Base-by-base conservation (phyloP, 2,329 filamentous ascomycete genomes). In the Exserohilum turcica region DNA sequence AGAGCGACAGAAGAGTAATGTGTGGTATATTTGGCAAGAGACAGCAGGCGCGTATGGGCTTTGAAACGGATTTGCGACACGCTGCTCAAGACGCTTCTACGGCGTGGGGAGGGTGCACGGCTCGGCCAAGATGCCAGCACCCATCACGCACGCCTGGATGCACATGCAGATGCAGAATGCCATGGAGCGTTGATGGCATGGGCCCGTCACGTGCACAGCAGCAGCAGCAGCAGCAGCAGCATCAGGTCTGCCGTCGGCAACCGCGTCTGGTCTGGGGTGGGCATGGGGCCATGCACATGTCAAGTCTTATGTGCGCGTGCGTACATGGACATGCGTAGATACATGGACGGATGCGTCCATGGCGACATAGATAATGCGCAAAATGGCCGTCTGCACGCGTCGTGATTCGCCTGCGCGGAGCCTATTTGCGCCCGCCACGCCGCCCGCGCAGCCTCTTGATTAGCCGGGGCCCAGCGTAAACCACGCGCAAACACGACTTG, bases 21-120 rank as follows among this genome's bases (percentile, higher is more conserved):
- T 12, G 15, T 37, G 42, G 48, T 54, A 48, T 54, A 57, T 70
- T 63, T 63, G 57, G 59, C 59, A 57, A 51, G 58, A 38, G 54
- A 5, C 36, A 46, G 56, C 62, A 64, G 58, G 59, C 63, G 65
- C 63, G 59, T 60, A 63, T 60, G 51, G 54, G 60, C 53, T 57
- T 24, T 67, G 63, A 67, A 67, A 67, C 64, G 54, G 15, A 60
- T 57, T 57, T 67, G 64, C 60, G 58, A 67, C 62, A 61, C 48
- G 40, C 52, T 56, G 54, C 64, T 60, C 48, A 40, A 54, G 58
- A 65, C 54, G 59, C 56, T 50, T 55, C 46, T 59, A 38, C 53
- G 35, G 40, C 32, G 54, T 55, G 63, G 61, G 54, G 56, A 47
- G 35, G n/a, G 35, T 44, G 56, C 60, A 59, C 54, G 43, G 55